Conservation (phyloP, 345 rosid species). For the Syzygium oleosum region DNA sequence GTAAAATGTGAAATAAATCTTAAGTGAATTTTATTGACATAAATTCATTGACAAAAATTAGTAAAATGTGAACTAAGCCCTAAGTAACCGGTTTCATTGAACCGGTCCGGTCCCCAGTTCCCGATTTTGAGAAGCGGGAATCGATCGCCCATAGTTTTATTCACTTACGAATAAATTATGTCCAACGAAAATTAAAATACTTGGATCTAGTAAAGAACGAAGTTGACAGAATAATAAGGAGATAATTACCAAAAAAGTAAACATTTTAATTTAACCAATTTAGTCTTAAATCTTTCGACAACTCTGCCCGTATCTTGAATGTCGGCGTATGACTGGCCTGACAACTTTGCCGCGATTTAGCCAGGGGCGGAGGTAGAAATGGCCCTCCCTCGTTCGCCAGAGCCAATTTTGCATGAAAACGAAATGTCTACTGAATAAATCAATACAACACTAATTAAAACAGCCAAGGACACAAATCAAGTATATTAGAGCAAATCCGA, state of each 20-base stretch:
- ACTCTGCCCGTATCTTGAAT: background rate
- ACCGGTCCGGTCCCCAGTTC: no score
- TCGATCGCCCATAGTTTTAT: background rate
- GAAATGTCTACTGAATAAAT: background rate
- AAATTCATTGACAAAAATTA: no score
- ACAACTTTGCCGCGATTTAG: background rate
- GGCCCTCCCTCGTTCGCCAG: background rate
- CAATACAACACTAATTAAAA: background rate
- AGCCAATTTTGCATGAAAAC: background rate
- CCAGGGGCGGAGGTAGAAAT: background rate
- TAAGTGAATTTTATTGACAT: no score
- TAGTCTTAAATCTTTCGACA: fast-evolving
- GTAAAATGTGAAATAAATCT: no score
- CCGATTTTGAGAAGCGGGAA: no score
- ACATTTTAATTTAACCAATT: background rate
- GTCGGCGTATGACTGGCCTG: background rate
- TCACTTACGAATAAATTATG: background rate
- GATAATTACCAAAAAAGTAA: background rate
- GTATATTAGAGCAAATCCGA: background rate
- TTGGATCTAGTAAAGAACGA: background rate
- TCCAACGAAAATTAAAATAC: background rate
- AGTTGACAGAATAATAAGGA: background rate
- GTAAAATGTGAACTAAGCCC: no score
- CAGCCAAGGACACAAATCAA: background rate
- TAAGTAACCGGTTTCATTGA: no score